Evolutionary conservation across 75 land plant species (phyloP), one percentile per base, ranked within the genome.

Genomic region (Sequoiadendron giganteum): DNA sequence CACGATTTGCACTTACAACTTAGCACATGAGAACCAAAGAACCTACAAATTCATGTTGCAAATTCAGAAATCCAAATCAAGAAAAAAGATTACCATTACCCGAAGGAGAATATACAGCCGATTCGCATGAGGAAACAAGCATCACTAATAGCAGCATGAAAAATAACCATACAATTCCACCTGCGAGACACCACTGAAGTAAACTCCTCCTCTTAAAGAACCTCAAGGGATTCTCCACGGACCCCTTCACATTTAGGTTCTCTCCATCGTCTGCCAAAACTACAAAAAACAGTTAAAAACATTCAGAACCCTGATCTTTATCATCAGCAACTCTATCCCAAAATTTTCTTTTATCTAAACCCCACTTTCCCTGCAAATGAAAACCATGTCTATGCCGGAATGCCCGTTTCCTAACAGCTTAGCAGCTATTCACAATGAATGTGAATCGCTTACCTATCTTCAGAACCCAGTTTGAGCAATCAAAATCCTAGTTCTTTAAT

Each of bases 51-150:
- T 8, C 21, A 52, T 55, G 5, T 85, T 85, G 38, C 15, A 52
- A 52, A 38, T 19, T 52, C 19, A 2, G 21, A 21, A 52, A 52
- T 16, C 14, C 39, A 3, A 32, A 39, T 45, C 48, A 84, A 45
- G 25, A 10, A 85, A 54, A 38, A 49, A 85, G 10, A 8, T 54
- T 52, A 3, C 6, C 25, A 78, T 42, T 91, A 92, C 96, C 95
- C 89, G 93, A 87, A 77, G 94, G 52, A 80, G 90, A 93, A 82
- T 88, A 42, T 3, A 91, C 30, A 4, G 95, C 89, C 58, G 95
- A 93, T 83, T 91, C 95, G 86, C 96, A 95, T 9, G 94, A 92
- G 93, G 92, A 95, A 40, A 95, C 54, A 85, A 92, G 93, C 86
- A 92, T 90, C n/a, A 90, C 36, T 55, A 93, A 78, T 34, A 84